Conservation (phyloP, 805 yeast genomes). For the Cyberlindnera euphorbiae region DNA sequence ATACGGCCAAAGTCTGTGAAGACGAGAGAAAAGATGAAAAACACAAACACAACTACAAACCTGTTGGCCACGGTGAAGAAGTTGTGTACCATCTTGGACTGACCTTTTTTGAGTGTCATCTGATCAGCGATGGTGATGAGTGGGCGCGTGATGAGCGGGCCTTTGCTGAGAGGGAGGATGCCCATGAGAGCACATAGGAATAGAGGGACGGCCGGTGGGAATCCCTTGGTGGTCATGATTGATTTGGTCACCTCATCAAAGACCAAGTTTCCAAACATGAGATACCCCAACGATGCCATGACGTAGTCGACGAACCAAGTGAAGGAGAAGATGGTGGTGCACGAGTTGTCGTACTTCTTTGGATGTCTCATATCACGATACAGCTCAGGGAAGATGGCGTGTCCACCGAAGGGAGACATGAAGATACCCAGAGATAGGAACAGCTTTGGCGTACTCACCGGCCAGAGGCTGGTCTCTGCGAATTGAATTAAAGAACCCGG, state of each 20-base stretch:
- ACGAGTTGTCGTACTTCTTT: constrained; percentile 45
- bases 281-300: constrained; percentile 62
- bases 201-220: constrained; percentile 56
- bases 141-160: constrained; percentile 72
- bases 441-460: constrained; percentile 31
- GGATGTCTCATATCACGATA: constrained; percentile 76
- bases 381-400: constrained; percentile 75
- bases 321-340: constrained; percentile 50
- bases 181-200: constrained; percentile 47
- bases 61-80: constrained; percentile 15
- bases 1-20: constrained; percentile 71
- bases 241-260: constrained; percentile 76
- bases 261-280: constrained; percentile 74
- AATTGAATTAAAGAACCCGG: constrained; percentile 55
- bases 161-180: constrained; percentile 68
- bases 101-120: constrained; percentile 11
- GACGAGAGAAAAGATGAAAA: constrained; percentile 48
- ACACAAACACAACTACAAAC: constrained; percentile 24
- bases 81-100: not conserved
- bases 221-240: constrained; percentile 57
- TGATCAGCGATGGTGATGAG: constrained; percentile 58
- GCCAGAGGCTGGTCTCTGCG: constrained; percentile 41
- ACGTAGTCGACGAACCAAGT: constrained; percentile 55
- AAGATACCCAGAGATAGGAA: constrained; percentile 56
- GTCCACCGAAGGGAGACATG: constrained; percentile 82